phyloP scores from a whole-genome alignment of 495 filamentous ascomycete genomes.

The Bombardia bombarda region DNA sequence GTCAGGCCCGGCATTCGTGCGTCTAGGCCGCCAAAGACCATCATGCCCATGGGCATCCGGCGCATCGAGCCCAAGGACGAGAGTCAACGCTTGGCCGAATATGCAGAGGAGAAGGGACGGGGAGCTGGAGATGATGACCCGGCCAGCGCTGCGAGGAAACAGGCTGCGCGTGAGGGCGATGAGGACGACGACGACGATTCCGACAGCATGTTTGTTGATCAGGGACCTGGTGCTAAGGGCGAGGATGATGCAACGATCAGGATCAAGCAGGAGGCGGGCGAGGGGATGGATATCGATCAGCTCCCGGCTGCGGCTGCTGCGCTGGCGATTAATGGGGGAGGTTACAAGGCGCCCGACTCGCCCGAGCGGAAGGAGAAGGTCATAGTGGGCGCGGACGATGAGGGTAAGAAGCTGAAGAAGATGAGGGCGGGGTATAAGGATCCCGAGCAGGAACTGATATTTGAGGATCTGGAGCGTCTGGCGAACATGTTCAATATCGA shows the following conservation, averaged over 20 bases:
- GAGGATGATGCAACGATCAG: conserved; percentile 26
- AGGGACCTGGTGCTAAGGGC: not conserved
- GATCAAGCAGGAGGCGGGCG: conserved; percentile 25
- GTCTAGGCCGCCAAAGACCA: conserved; percentile 13
- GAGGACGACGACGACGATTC: conserved; percentile 33
- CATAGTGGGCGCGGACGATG: conserved; percentile 1
- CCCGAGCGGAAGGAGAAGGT: conserved; percentile 25
- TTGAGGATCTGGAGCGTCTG: conserved; percentile 23
- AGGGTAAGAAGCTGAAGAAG: conserved; percentile 22
- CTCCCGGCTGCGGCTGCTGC: too few species aligned
- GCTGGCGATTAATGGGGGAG: too few species aligned
- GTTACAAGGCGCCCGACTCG: conserved; percentile 19
- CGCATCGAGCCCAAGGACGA: conserved; percentile 47
- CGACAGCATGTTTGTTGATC: conserved; percentile 32
- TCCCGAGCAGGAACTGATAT: conserved; percentile 24
- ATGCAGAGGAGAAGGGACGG: conserved; percentile 37
- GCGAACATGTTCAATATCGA: conserved; percentile 24
- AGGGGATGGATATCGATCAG: conserved; percentile 29
- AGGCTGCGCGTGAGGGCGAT: too few species aligned
- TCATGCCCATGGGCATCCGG: conserved; percentile 40
- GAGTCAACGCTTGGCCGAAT: conserved; percentile 42
- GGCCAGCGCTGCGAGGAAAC: too few species aligned
- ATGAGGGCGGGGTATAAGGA: conserved; percentile 23
- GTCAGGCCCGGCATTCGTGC: conserved; percentile 7
- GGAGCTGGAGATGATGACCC: conserved; percentile 23